A percentile compares a stretch with the other conserved stretches of the same genome.
These are phyloP conservation scores for Alternaria sp. DNA, from an alignment of 2,329 filamentous ascomycete species.

Conservation along the genomic window DNA sequence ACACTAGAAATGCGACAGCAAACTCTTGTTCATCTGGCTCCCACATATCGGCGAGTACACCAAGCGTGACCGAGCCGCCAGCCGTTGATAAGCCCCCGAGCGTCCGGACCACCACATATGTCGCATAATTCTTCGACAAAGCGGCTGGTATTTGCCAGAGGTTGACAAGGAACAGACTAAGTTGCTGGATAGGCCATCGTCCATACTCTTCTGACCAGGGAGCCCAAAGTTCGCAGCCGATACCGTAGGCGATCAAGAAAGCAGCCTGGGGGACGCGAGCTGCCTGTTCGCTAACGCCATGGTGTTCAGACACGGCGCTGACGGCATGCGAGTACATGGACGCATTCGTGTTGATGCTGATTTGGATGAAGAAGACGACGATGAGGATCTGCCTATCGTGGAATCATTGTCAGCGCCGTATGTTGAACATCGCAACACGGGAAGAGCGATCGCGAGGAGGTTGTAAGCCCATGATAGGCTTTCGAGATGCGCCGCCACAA, in stretches of 20 bases:
- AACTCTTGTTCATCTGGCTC: slow-evolving; percentile 63
- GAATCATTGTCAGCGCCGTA: background rate
- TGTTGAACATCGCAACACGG: background rate
- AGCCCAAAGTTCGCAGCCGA: slow-evolving; percentile 60
- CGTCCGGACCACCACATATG: slow-evolving; percentile 53
- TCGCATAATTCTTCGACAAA: slow-evolving; percentile 52
- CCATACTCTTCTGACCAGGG: slow-evolving; percentile 63
- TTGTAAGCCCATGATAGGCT: background rate
- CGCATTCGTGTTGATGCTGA: slow-evolving; percentile 62
- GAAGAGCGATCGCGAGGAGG: background rate
- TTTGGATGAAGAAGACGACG: slow-evolving; percentile 60
- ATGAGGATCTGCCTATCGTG: slow-evolving; percentile 52
- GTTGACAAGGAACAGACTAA: slow-evolving; percentile 60
- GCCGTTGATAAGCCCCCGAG: slow-evolving; percentile 67
- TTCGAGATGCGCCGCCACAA: background rate
- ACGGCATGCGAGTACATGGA: slow-evolving; percentile 59
- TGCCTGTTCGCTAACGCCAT: slow-evolving; percentile 54
- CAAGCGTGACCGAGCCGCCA: slow-evolving; percentile 67
- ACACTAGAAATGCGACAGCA: slow-evolving; percentile 65
- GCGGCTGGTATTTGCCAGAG: slow-evolving; percentile 59
- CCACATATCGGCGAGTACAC: slow-evolving; percentile 70
- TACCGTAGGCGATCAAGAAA: slow-evolving; percentile 59
- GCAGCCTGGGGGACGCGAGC: slow-evolving; percentile 57
- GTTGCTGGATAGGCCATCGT: slow-evolving; percentile 59
- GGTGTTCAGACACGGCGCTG: slow-evolving; percentile 53